Evolutionary conservation across 2,329 filamentous ascomycete genomes (phyloP), one percentile per base, ranked within the genome.

Genomic region (Graphiopsis chlorocephala): DNA sequence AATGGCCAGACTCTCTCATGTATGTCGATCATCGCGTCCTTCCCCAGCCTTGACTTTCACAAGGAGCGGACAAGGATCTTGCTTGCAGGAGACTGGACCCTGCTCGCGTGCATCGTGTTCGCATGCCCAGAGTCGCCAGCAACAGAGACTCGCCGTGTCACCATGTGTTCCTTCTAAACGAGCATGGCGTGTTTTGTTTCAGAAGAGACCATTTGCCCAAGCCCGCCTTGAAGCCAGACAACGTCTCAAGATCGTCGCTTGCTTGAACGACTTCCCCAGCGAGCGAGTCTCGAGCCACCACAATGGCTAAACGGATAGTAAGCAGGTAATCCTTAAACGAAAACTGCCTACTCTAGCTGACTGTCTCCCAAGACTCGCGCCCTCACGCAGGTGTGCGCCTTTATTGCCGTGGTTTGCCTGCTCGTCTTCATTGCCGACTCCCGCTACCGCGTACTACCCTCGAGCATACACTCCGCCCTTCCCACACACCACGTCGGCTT

Each of bases 391-490:
- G 86, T 95, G 74, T 82, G 85, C 68, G 82, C 87, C 64, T 83
- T 92, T 64, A 82, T 86, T 64, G 76, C 85, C 70, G 81, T 92
- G 73, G 72, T 79, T 71, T 86, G 90, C 70, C 82, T 94, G 70
- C 75, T 93, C 72, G 79, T 94, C 72, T 88, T 94, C 77, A 85
- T 96, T 77, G 88, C 97, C 81, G 93, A 97, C 80, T 91, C 89
- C 74, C 91, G 90, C 76, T 96, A 95, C 81, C 86, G 91, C 70
- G 90, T 97, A 66, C 87, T 97, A 38, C 93, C 93, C 48, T 88
- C 88, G 72, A 86, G 90, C 66, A 90, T 97, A 70, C 93, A 97
- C 82, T 90, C 88, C 76, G 91, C 94, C 77, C 87, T 96, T 73
- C 93, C 93, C 28, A 86, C 88, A 67, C 93, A 97, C 78, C 91